Base-by-base conservation (phyloP, 495 filamentous ascomycete genomes). In the Patellaria atrata region DNA sequence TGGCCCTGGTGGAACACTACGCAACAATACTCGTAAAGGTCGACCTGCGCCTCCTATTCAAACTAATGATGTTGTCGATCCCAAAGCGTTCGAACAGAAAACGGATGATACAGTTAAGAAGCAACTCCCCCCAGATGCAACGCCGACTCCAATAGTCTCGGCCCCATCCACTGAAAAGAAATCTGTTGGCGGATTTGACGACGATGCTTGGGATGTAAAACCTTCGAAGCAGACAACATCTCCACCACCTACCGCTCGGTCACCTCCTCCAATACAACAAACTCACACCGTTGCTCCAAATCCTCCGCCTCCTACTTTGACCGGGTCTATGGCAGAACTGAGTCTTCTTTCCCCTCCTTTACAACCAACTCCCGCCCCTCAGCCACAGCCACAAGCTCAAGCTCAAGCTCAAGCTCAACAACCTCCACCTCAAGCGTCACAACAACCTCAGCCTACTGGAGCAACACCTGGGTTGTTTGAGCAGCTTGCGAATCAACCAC, bases 161-260 rank as follows among this genome's bases (percentile, higher is more conserved):
- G 63, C 63, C 37, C 65, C 74, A 13, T 38, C 52, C 8, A 50
- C 55, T n/a, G 40, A 43, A 13, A 52, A 54, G 35, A 59, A 56
- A 47, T 54, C 56, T 20, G 31, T 56, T 13, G 58, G 63, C 31
- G 84, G 84, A 14, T 96, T 99, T 43, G 89, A 99, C 26, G 91
- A 97, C 48, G 82, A 94, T 63, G 91, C 91, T 18, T 99, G 89
- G 89, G 82, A 86, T 50, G 76, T 89, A 6, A 94, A 94, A 61
- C 82, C 85, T n/a, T 67, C 81, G n/a, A 82, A 75, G 54, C 70
- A 75, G 42, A 52, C n/a, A n/a, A n/a, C 61, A 3, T 41, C 55
- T 31, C 17, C 57, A 30, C 48, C 40, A 12, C 33, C 52, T 9
- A 38, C 59, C 7, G 37, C 58, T 12, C 22, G 51, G 16, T 33